phyloP scores from a whole-genome alignment of 192 early-diverging fungal species.

The Backusella australiensis region DNA sequence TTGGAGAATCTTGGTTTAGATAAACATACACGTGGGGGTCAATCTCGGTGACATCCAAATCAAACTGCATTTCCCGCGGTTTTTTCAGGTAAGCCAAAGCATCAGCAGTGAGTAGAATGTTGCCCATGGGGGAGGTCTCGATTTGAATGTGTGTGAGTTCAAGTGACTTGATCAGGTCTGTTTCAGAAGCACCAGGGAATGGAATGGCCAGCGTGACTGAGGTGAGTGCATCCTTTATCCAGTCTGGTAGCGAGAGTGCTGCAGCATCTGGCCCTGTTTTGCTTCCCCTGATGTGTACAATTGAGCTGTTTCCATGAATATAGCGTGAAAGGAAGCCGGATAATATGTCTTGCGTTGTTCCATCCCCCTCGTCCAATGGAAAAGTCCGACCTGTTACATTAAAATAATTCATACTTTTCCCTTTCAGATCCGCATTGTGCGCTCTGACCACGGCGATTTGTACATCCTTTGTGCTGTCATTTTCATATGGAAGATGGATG shows the following conservation, averaged over 20 bases:
- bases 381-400: constrained; percentile 26
- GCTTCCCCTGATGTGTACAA: constrained; percentile 27
- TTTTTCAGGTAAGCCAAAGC: constrained; percentile 18
- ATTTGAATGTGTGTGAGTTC: constrained; percentile 26
- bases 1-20: neutral
- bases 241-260: neutral
- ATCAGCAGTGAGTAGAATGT: constrained; percentile 23
- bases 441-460: constrained; percentile 30
- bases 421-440: constrained; percentile 17
- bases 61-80: constrained; percentile 30
- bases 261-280: constrained; percentile 13
- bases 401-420: constrained; percentile 24
- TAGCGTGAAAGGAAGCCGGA: constrained; percentile 27
- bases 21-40: constrained; percentile 29
- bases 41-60: constrained; percentile 25
- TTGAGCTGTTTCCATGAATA: constrained; percentile 22
- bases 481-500: constrained; percentile 25
- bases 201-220: constrained; percentile 26
- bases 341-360: neutral
- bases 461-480: constrained; percentile 18
- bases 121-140: constrained; percentile 18
- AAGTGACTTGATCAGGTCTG: constrained; percentile 29
- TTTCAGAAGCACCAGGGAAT: constrained; percentile 30
- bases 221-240: constrained; percentile 25
- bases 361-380: constrained; percentile 6